Evolutionary conservation across 2,329 filamentous ascomycete genomes (phyloP).

Genomic region (Talaromyces sp.): DNA sequence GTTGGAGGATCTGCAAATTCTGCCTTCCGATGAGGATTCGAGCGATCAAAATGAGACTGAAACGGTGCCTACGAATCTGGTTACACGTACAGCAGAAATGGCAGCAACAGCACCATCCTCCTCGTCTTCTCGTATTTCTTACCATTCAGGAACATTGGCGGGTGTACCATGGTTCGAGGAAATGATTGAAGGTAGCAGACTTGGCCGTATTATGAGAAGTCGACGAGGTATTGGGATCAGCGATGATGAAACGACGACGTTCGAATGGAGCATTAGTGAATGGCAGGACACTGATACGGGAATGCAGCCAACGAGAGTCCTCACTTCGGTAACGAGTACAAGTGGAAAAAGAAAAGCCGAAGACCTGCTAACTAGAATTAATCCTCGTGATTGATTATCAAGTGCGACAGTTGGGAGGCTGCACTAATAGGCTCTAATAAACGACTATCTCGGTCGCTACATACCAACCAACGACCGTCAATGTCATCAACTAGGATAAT

Average conservation of each 20-base stretch:
- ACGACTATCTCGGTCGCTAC: neutral
- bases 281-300: slow-evolving; percentile 49
- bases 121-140: slow-evolving; percentile 25
- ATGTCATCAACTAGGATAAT: neutral
- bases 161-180: slow-evolving; percentile 83
- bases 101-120: slow-evolving; percentile 20
- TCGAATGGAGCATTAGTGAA: slow-evolving; percentile 84
- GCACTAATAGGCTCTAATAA: neutral
- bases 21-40: slow-evolving; percentile 51
- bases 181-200: slow-evolving; percentile 69
- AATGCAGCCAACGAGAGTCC: neutral
- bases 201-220: slow-evolving; percentile 64
- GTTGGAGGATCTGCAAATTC: slow-evolving; percentile 71
- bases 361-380: neutral
- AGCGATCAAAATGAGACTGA: neutral
- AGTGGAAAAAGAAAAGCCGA: slow-evolving; percentile 17
- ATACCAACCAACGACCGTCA: neutral
- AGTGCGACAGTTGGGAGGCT: no score
- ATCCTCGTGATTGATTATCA: neutral
- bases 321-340: neutral
- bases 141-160: slow-evolving; percentile 37
- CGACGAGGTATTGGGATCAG: slow-evolving; percentile 58
- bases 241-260: slow-evolving; percentile 60
- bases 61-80: neutral
- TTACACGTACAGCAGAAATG: neutral